phyloP scores from a whole-genome alignment of 208 protist species.

The Crithidia sp. region DNA sequence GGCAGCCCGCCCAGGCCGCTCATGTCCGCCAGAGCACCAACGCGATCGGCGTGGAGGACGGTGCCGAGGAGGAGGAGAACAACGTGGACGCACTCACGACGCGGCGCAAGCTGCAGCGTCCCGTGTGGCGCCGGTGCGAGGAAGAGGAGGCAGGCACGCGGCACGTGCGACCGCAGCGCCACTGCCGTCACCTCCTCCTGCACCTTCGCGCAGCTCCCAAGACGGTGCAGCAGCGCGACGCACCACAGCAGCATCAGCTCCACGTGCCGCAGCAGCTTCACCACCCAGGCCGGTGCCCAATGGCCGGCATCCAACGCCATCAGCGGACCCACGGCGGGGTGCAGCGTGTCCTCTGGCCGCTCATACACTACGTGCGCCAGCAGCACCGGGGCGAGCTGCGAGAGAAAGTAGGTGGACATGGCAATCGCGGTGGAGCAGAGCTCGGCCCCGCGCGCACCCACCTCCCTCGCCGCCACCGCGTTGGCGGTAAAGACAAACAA shows the following conservation, averaged over 20 bases:
- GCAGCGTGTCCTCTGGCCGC: constrained; percentile 8
- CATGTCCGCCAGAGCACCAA: constrained; percentile 27
- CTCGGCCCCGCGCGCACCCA: constrained; percentile 35
- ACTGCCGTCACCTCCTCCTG: constrained; percentile 10
- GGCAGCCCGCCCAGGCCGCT: constrained; percentile 42
- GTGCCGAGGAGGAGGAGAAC: constrained; percentile 37
- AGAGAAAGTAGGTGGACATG: constrained; percentile 33
- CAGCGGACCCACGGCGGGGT: constrained; percentile 18
- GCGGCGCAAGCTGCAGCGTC: constrained; percentile 19
- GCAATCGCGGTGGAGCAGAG: constrained; percentile 27
- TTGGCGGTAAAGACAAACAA: constrained; percentile 34
- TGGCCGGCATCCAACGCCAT: constrained; percentile 5
- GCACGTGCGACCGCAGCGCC: constrained; percentile 31
- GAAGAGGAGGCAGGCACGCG: constrained; percentile 23
- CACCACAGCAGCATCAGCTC: constrained; percentile 55
- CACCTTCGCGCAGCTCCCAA: constrained; percentile 33
- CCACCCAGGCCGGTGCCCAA: constrained; percentile 36
- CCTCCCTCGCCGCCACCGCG: constrained; percentile 31
- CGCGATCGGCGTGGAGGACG: constrained; percentile 29
- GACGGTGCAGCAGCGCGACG: constrained; percentile 41
- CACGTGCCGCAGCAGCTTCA: constrained; percentile 37
- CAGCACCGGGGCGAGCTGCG: constrained; percentile 31
- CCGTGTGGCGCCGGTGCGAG: constrained; percentile 7
- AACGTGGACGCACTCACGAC: constrained; percentile 43
- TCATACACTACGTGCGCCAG: constrained; percentile 26